Evolutionary conservation across 768 basidiomycete species (phyloP).

Genomic region (Boletus rubroflammeus): DNA sequence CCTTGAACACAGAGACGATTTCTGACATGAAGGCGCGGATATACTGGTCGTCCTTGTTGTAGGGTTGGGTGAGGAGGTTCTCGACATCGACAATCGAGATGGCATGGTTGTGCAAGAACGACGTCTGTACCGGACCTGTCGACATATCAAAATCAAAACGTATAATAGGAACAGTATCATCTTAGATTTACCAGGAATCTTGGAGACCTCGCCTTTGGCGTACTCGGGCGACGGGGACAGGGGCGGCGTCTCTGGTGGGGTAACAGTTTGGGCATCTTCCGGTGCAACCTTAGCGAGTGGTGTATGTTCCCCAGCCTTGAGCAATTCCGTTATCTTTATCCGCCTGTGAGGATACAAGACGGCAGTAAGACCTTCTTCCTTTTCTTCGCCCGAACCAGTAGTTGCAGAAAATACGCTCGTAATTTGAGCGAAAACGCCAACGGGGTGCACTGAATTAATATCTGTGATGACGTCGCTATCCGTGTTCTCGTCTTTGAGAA

Average conservation of each 20-base stretch:
- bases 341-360: conserved; percentile 92
- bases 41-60: conserved; percentile 91
- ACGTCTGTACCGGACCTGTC: conserved; percentile 69
- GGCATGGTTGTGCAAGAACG: conserved; percentile 75
- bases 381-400: conserved; percentile 51
- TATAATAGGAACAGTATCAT: no score
- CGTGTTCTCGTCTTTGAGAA: conserved; percentile 89
- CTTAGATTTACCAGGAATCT: conserved; percentile 19
- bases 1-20: conserved; percentile 96
- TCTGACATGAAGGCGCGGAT: conserved; percentile 95
- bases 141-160: neutral
- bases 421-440: conserved; percentile 96
- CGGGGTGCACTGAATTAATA: conserved; percentile 81
- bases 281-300: conserved; percentile 35
- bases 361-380: conserved; percentile 89
- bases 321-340: conserved; percentile 82
- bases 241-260: conserved; percentile 43
- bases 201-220: conserved; percentile 22
- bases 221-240: conserved; percentile 24
- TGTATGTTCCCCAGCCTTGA: conserved; percentile 55
- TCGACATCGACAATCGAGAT: conserved; percentile 88
- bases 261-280: conserved; percentile 41
- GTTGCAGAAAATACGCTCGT: conserved; percentile 82
- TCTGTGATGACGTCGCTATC: conserved; percentile 93
- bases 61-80: conserved; percentile 77